A percentile compares a stretch with the other conserved stretches of the same genome.
Evolutionary conservation across 2,329 filamentous ascomycete species (phyloP).

Genomic region (Grosmannia serpens): DNA sequence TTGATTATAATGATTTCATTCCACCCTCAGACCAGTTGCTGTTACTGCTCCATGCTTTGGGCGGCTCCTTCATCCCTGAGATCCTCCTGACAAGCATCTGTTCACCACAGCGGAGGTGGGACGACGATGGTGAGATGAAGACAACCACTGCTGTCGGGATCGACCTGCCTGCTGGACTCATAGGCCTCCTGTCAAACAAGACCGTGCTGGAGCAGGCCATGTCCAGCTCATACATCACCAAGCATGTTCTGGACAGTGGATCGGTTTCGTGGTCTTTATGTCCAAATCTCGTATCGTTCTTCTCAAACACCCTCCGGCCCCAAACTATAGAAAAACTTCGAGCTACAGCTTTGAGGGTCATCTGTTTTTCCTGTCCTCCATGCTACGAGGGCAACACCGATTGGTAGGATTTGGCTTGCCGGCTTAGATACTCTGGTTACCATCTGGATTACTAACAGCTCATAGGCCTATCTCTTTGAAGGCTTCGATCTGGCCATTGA

Average conservation of each 20-base stretch:
- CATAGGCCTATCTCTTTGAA: neutral
- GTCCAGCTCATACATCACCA: neutral
- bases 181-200: neutral
- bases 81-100: neutral
- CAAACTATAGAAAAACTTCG: neutral
- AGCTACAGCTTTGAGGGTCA: neutral
- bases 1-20: neutral
- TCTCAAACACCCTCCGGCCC: neutral
- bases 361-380: slow-evolving; percentile 2
- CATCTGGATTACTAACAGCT: neutral
- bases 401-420: neutral
- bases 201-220: neutral
- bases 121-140: neutral
- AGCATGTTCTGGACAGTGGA: neutral
- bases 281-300: neutral
- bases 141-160: neutral
- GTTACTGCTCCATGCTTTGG: neutral
- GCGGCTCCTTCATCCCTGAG: neutral
- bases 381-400: slow-evolving; percentile 3
- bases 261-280: neutral
- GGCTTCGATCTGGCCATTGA: neutral
- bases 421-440: neutral
- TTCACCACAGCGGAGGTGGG: neutral
- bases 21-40: neutral
- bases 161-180: neutral